Evolutionary conservation across 345 rosid species (phyloP).

Genomic region (Hibiscus tridactylites): DNA sequence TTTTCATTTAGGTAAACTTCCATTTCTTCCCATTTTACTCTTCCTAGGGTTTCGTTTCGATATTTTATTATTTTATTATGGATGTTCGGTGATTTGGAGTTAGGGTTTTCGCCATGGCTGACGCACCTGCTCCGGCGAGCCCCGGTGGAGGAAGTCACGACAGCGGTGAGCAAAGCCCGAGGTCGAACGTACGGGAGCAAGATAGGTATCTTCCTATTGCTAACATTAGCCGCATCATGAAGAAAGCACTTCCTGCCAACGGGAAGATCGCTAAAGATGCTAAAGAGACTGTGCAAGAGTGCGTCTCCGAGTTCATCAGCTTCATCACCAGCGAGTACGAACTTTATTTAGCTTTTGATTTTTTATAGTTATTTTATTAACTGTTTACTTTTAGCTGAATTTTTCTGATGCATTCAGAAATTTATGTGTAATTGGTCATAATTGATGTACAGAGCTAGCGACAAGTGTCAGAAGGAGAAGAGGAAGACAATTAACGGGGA

Average conservation of each 20-base stretch:
- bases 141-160: constrained; percentile 76
- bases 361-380: background rate
- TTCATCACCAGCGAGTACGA: constrained; percentile 95
- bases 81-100: background rate
- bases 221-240: constrained; percentile 90
- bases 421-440: no score
- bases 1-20: background rate
- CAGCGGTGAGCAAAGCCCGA: constrained; percentile 87
- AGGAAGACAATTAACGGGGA: no score
- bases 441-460: constrained; percentile 44
- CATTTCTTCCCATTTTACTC: background rate
- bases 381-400: background rate
- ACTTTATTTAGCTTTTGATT: background rate
- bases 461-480: no score
- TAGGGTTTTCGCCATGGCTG: constrained; percentile 15
- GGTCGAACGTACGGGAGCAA: constrained; percentile 80
- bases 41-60: background rate
- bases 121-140: constrained; percentile 23
- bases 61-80: background rate
- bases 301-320: constrained; percentile 93
- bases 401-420: no score
- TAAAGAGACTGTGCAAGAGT: constrained; percentile 91
- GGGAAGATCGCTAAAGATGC: constrained; percentile 96
- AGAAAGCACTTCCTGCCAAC: constrained; percentile 79
- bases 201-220: constrained; percentile 93